phyloP scores from a whole-genome alignment of 2,329 filamentous ascomycete species.

The Colletotrichum cordylinicola region DNA sequence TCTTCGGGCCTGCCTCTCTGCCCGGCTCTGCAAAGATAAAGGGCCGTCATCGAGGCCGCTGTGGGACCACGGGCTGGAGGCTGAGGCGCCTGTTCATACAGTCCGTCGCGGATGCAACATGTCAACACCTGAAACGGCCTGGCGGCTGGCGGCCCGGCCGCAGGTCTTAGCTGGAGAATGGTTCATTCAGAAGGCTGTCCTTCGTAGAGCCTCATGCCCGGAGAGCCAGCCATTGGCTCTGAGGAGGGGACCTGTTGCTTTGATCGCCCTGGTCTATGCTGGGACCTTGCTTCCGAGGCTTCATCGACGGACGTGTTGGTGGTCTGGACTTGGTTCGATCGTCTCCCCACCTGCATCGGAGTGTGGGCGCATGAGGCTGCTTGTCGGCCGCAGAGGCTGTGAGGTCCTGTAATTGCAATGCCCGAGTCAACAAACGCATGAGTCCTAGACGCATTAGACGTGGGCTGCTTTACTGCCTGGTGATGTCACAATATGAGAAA shows the following conservation, averaged over 20 bases:
- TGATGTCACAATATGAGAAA: slow-evolving; percentile 1
- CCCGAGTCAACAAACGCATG: neutral
- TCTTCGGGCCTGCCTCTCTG: neutral
- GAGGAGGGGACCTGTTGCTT: neutral
- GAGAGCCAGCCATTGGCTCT: neutral
- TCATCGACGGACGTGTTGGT: neutral
- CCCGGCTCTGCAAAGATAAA: neutral
- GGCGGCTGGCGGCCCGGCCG: slow-evolving; percentile 15
- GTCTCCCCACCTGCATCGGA: neutral
- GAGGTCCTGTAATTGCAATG: neutral
- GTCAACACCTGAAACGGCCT: slow-evolving; percentile 13
- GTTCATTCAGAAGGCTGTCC: neutral
- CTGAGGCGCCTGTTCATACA: slow-evolving; percentile 22
- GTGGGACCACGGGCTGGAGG: neutral
- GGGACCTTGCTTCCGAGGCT: neutral
- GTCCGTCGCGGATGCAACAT: neutral
- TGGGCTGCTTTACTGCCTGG: neutral
- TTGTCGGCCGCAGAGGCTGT: slow-evolving; percentile 1
- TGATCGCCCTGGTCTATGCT: neutral
- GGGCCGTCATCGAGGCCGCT: neutral
- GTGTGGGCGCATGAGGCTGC: neutral
- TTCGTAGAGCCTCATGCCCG: neutral
- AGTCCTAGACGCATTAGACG: neutral
- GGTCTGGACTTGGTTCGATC: slow-evolving; percentile 1
- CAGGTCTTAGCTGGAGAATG: neutral